Evolutionary conservation across 345 rosid species (phyloP).

Genomic region (Gossypium mustelinum): DNA sequence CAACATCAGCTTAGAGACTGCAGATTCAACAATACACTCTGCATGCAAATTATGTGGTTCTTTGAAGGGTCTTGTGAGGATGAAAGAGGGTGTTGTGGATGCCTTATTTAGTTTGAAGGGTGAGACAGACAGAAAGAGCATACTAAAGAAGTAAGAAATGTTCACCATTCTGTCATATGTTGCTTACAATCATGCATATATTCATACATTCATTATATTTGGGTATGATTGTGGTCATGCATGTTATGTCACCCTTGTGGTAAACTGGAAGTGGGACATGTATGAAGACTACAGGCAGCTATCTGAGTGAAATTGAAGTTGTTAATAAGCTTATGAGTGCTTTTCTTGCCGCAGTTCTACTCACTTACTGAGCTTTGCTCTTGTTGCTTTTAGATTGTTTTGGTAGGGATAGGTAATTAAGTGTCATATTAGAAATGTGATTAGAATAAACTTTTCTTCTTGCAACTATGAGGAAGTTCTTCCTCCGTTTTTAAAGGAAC

Average conservation of each 20-base stretch:
- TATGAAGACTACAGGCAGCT: not conserved
- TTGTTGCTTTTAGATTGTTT: not conserved
- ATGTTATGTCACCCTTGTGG: not conserved
- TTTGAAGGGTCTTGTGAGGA: constrained; percentile 24
- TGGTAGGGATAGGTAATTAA: not conserved
- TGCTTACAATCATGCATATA: not conserved
- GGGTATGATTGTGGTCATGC: not conserved
- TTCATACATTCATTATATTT: not conserved
- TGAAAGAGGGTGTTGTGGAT: constrained; percentile 12
- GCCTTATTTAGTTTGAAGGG: constrained; percentile 14
- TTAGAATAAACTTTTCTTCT: not conserved
- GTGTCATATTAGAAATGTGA: not conserved
- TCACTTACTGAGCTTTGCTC: not conserved
- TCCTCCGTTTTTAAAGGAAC: not conserved
- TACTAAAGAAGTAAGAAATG: constrained; percentile 17
- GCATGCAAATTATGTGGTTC: constrained; percentile 22
- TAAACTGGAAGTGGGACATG: not conserved
- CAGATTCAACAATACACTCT: constrained; percentile 22
- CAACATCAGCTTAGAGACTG: constrained; percentile 24
- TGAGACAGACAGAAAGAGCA: constrained; percentile 11
- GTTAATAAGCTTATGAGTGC: not conserved
- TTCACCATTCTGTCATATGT: not conserved
- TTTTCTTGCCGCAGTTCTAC: not conserved
- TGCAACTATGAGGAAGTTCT: not conserved
- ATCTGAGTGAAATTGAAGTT: not conserved